phyloP scores from a whole-genome alignment of 257 asterid genomes.

The Scutellaria baicalensis region DNA sequence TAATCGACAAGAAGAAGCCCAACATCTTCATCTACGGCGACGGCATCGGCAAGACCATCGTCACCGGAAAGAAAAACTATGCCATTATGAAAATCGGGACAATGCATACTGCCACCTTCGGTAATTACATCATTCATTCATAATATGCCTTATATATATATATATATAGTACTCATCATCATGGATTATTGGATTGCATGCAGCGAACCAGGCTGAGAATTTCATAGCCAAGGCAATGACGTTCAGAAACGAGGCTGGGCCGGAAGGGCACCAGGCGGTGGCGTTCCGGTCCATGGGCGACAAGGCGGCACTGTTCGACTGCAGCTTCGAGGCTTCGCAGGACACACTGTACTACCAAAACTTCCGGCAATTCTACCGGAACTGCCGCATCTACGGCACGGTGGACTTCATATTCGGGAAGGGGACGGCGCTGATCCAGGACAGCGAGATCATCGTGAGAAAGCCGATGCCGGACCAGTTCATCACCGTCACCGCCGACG shows the following conservation, averaged over 20 bases:
- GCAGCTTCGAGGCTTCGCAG: conserved; percentile 64
- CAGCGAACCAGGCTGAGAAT: conserved; percentile 36
- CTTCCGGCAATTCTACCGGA: conserved; percentile 51
- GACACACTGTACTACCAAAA: conserved; percentile 68
- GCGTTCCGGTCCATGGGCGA: conserved; percentile 51
- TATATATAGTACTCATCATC: no score
- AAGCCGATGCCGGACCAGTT: conserved; percentile 30
- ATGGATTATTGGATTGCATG: no score
- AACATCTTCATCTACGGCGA: conserved; percentile 76
- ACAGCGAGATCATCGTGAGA: conserved; percentile 47
- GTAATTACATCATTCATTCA: no score
- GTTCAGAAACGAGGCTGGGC: conserved; percentile 62
- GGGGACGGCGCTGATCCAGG: conserved; percentile 58
- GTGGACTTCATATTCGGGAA: conserved; percentile 73
- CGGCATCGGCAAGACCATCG: conserved; percentile 52
- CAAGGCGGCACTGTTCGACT: conserved; percentile 49
- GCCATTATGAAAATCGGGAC: conserved; percentile 26
- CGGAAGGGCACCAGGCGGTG: conserved; percentile 64
- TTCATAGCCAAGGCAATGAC: conserved; percentile 55
- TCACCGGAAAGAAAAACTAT: conserved; percentile 37
- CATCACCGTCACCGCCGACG: conserved; percentile 71
- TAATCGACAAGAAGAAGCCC: conserved; percentile 35
- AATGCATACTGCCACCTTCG: conserved; percentile 55
- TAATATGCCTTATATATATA: no score
- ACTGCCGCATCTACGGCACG: conserved; percentile 66